Percentiles rank a stretch among this genome's conserved stretches.
phyloP scores from a whole-genome alignment of 1,284 basidiomycete species.

The Volvariella surrecta region DNA sequence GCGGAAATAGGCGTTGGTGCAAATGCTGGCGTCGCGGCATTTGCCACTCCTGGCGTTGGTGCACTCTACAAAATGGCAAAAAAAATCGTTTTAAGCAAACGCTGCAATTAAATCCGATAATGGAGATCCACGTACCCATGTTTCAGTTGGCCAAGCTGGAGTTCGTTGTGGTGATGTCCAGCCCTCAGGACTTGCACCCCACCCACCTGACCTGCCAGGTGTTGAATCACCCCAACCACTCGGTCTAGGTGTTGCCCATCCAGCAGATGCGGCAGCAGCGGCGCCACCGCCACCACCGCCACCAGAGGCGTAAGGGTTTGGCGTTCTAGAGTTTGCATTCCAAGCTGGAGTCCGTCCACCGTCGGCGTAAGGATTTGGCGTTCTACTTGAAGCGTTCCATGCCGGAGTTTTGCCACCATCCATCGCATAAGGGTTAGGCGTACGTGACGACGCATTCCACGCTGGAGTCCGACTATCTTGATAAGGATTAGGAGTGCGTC shows the following conservation, averaged over 20 bases:
- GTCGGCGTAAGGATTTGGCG: constrained; percentile 56
- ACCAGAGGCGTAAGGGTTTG: constrained; percentile 37
- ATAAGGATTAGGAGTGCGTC: constrained; percentile 63
- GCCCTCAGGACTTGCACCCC: constrained; percentile 1
- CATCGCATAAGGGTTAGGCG: constrained; percentile 66
- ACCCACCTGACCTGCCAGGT: constrained; percentile 14
- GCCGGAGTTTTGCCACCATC: constrained; percentile 44
- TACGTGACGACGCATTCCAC: constrained; percentile 50
- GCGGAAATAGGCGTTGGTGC: constrained; percentile 26
- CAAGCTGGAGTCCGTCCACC: constrained; percentile 47
- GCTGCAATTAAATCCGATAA: constrained; percentile 9
- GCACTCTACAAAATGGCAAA: constrained; percentile 29
- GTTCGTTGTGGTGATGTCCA: neutral
- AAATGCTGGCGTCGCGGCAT: constrained; percentile 40
- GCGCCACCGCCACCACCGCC: constrained; percentile 18
- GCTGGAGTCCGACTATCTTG: constrained; percentile 46
- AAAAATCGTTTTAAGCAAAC: neutral
- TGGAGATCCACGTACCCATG: constrained; percentile 20
- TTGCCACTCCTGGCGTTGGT: constrained; percentile 46
- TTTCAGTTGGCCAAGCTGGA: constrained; percentile 13
- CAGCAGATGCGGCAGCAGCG: constrained; percentile 30
- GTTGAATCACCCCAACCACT: constrained; percentile 33
- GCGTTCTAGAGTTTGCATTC: constrained; percentile 48
- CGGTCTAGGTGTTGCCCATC: constrained; percentile 20
- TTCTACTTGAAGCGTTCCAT: constrained; percentile 47